These are phyloP conservation scores for Candida chauliodis DNA, from an alignment of 805 yeast genomes.

Conservation along the genomic window DNA sequence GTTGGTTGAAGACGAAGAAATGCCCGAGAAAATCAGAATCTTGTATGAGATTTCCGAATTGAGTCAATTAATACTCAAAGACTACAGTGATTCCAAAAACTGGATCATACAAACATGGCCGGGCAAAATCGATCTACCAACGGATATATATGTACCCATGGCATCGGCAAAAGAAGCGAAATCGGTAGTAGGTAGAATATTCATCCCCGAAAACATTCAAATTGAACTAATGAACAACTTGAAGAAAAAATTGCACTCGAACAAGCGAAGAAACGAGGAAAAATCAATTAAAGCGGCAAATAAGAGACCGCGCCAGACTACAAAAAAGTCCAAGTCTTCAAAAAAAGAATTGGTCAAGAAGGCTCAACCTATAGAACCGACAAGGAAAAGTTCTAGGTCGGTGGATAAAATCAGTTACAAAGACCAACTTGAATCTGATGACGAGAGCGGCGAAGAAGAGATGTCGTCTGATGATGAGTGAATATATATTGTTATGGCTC, in stretches of 20 bases:
- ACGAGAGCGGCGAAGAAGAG: constrained; percentile 8
- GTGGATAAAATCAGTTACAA: constrained; percentile 34
- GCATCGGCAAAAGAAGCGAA: constrained; percentile 56
- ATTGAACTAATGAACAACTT: constrained; percentile 31
- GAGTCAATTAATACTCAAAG: constrained; percentile 61
- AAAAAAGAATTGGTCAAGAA: constrained; percentile 2
- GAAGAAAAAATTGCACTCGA: constrained; percentile 19
- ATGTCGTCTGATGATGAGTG: constrained; percentile 4
- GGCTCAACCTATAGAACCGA: constrained; percentile 16
- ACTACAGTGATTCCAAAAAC: constrained; percentile 49
- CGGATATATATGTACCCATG: constrained; percentile 69
- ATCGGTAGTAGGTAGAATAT: constrained; percentile 49
- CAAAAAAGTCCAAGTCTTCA: constrained; percentile 1
- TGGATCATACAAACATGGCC: constrained; percentile 84
- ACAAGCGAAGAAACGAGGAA: constrained; percentile 15
- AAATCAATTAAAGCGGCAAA: constrained; percentile 8
- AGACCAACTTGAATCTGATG: constrained; percentile 14
- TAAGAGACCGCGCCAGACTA: constrained; percentile 10
- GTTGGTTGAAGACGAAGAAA: constrained; percentile 18
- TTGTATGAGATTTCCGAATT: constrained; percentile 72
- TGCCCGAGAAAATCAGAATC: constrained; percentile 27
- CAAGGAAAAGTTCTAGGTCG: constrained; percentile 43
- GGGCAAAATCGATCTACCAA: constrained; percentile 65
- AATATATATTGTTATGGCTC: constrained; percentile 18
- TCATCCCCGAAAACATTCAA: constrained; percentile 47